phyloP scores from a whole-genome alignment of 805 yeast species.

The Candida jianshihensis region DNA sequence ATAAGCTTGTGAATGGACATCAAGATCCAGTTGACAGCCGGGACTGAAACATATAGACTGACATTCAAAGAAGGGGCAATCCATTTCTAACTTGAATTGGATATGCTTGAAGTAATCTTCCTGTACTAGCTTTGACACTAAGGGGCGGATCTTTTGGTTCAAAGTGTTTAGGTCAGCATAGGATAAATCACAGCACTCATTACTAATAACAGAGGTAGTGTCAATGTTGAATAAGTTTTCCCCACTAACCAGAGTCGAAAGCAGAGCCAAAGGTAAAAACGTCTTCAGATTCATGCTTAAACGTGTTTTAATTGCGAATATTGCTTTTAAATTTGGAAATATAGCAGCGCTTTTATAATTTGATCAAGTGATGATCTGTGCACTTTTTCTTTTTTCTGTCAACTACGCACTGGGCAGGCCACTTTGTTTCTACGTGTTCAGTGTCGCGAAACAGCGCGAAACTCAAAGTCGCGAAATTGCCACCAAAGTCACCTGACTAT shows the following conservation, averaged over 20 bases:
- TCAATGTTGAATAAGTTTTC: constrained; percentile 12
- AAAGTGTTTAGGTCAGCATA: constrained; percentile 44
- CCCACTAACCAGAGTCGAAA: constrained; percentile 3
- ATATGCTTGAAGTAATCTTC: constrained; percentile 77
- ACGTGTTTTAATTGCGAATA: no score
- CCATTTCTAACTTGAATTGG: constrained; percentile 71
- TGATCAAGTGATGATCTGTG: background rate
- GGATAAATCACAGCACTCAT: constrained; percentile 31
- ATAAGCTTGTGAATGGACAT: constrained; percentile 22
- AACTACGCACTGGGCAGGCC: no score
- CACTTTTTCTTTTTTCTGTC: background rate
- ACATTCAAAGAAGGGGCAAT: constrained; percentile 81
- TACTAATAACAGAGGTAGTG: constrained; percentile 13
- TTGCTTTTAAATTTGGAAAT: no score
- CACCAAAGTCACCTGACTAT: no score
- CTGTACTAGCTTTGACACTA: constrained; percentile 48
- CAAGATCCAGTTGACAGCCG: constrained; percentile 23
- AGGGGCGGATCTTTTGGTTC: constrained; percentile 46
- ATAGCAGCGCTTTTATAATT: no score
- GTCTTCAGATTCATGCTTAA: no score
- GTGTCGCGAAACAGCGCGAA: background rate
- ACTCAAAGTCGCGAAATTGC: no score
- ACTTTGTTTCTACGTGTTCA: no score
- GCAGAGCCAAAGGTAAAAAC: no score
- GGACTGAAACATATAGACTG: constrained; percentile 29